Evolutionary conservation across 78 protist species (phyloP), one percentile per base, ranked within the genome.

Genomic region (Acrasis kona): DNA sequence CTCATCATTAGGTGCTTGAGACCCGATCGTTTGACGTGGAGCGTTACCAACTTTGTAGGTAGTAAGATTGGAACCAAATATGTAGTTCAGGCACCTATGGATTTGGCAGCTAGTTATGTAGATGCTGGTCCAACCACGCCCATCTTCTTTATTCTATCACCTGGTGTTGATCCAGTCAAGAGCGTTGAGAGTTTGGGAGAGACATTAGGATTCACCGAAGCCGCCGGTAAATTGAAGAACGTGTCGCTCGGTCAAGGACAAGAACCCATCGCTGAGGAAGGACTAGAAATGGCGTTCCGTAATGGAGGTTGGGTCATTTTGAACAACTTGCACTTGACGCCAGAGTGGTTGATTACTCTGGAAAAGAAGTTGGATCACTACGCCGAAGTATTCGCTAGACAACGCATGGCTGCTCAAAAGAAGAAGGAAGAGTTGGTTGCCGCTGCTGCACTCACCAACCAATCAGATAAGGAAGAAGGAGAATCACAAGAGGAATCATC

Each of bases 171-270:
- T 58, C 94, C 96, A 1, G 72, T 88, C 72, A 41, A 68, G 72
- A 71, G 6, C 76, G 64, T 85, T 74, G 65, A 76, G 61, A 32
- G 57, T 70, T 76, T 76, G 3, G 91, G 87, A 10, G 77, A 80
- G 67, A 37, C 37, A 34, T 27, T 39, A 12, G 88, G 86, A 30
- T 67, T 37, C 41, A 34, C 87, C 7, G 41, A 30, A 3, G 90
- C 65, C 41, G 37, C 40, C 34, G 81, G 41, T 36, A 58, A 69
- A 39, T 61, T 86, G 69, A n/a, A 38, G 42, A 3, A 69, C 38
- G 85, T 90, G n/a, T 84, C 97, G 50, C 91, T 93, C 12, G 97
- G 94, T 1, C 92, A 89, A 70, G 97, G 97, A 32, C 97, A 93
- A 77, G 92, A 86, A 41, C 81, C 78, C 5, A 58, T 84, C 9